These are phyloP conservation scores for Neopestalotiopsis sp. DNA, from an alignment of 2,329 filamentous ascomycete genomes.

Conservation along the genomic window DNA sequence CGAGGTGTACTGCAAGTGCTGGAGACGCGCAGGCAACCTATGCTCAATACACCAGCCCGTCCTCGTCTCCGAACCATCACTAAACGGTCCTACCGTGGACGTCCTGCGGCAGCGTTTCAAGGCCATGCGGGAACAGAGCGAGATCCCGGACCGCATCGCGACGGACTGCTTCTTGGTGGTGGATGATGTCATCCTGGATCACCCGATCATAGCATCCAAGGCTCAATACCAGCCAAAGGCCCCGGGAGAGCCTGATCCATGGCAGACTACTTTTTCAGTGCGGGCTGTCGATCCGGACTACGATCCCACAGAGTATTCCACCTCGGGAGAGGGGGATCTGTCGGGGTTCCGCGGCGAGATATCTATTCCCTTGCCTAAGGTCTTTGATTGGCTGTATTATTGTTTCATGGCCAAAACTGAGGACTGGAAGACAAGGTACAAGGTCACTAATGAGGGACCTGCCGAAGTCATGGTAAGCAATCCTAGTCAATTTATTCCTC, in stretches of 20 bases:
- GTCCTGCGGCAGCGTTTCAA: background rate
- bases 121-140: background rate
- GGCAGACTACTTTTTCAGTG: background rate
- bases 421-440: constrained; percentile 1
- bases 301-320: background rate
- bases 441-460: background rate
- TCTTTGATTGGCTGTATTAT: constrained; percentile 12
- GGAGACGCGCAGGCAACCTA: background rate
- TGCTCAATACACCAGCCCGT: background rate
- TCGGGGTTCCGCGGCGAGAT: background rate
- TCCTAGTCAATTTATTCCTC: background rate
- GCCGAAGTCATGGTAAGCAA: background rate
- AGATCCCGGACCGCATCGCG: constrained; percentile 3
- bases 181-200: background rate
- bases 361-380: background rate
- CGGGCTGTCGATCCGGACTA: background rate
- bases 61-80: background rate
- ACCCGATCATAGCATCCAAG: background rate
- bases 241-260: background rate
- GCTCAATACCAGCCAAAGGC: background rate
- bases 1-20: background rate
- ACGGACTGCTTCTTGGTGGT: constrained; percentile 6
- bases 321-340: background rate
- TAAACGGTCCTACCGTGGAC: background rate
- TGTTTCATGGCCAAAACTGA: constrained; percentile 1